These are phyloP conservation scores for Acer yangbiense DNA, from an alignment of 345 rosid genomes.

Conservation along the genomic window DNA sequence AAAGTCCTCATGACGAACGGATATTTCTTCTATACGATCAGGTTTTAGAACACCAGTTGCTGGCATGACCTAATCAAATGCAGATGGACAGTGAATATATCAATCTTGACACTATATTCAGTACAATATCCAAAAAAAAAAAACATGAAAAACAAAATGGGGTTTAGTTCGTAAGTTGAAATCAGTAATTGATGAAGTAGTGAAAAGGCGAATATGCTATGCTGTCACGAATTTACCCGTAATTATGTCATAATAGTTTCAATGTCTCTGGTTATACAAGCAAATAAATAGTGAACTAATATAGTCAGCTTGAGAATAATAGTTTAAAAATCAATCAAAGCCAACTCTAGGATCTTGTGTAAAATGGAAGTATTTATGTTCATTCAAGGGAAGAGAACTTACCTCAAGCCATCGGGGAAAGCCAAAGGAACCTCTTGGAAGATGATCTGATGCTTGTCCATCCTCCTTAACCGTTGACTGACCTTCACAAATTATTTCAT, in stretches of 20 bases:
- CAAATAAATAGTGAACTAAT: neutral
- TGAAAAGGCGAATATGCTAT: neutral
- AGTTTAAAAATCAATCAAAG: neutral
- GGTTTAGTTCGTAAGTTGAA: neutral
- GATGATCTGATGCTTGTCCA: constrained; percentile 49
- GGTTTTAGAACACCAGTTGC: constrained; percentile 65
- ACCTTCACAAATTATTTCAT: constrained; percentile 64
- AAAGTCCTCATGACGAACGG: constrained; percentile 64
- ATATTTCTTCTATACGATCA: constrained; percentile 52
- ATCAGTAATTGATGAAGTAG: neutral
- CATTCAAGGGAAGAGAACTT: constrained; percentile 27
- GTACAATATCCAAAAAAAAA: neutral
- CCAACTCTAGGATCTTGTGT: neutral
- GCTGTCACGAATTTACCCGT: neutral
- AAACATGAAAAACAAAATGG: neutral
- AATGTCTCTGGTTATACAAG: neutral
- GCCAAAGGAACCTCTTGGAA: constrained; percentile 61
- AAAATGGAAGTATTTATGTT: too few species aligned
- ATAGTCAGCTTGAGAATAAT: neutral
- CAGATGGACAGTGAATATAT: neutral
- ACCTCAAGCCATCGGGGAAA: constrained; percentile 90
- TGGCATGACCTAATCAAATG: constrained; percentile 56
- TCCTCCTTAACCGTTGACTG: constrained; percentile 58
- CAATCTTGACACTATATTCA: neutral
- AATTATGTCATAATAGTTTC: neutral